A percentile compares a stretch with the other conserved stretches of the same genome.
These are phyloP conservation scores for Torulaspora delbrueckii DNA, from an alignment of 805 yeast species.

Conservation along the genomic window DNA sequence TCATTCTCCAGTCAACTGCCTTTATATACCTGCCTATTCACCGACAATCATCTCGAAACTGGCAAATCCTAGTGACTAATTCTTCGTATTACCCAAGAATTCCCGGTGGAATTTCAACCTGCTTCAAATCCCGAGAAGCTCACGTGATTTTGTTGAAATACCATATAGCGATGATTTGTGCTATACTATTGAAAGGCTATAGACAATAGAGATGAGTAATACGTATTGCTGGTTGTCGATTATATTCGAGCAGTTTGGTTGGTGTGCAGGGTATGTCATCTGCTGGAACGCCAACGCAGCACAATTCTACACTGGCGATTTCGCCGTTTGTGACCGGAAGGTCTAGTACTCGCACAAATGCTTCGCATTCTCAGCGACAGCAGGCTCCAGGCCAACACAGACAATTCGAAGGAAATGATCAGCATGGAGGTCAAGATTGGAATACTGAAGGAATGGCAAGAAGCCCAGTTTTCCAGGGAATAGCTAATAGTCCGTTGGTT, in stretches of 20 bases:
- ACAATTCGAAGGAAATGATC: background rate
- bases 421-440: slow-evolving; percentile 7
- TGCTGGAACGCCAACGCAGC: slow-evolving; percentile 47
- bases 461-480: slow-evolving; percentile 9
- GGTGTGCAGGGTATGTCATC: slow-evolving; percentile 22
- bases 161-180: background rate
- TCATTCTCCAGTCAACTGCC: background rate
- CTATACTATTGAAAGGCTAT: background rate
- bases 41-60: background rate
- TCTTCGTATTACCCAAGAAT: background rate
- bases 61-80: slow-evolving; percentile 1
- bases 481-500: slow-evolving; percentile 28
- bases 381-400: slow-evolving; percentile 2
- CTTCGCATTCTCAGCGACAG: slow-evolving; percentile 4
- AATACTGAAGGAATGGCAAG: slow-evolving; percentile 3
- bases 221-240: background rate
- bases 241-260: background rate
- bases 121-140: background rate
- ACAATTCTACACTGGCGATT: slow-evolving; percentile 67
- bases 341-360: slow-evolving; percentile 27
- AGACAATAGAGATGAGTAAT: background rate
- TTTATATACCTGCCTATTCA: background rate
- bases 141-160: background rate
- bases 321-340: slow-evolving; percentile 54
- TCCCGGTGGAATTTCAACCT: slow-evolving; percentile 2